A percentile compares a stretch with the other conserved stretches of the same genome.
These are phyloP conservation scores for Solanum appendiculatum DNA, from an alignment of 257 asterid genomes.

Conservation along the genomic window DNA sequence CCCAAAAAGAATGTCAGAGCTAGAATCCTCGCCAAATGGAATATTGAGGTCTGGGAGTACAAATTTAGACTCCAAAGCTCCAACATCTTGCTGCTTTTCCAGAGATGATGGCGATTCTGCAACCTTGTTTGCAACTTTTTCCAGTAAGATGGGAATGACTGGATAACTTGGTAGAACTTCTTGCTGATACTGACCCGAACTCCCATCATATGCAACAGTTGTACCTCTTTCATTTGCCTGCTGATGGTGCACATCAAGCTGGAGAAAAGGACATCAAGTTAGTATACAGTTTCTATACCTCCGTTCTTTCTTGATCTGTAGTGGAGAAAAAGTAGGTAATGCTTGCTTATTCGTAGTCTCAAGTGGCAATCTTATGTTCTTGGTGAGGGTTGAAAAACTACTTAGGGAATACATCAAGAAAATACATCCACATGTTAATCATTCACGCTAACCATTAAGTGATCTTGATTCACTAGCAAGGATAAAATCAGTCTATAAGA, in stretches of 20 bases:
- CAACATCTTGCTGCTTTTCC: neutral
- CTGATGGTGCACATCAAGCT: constrained; percentile 9
- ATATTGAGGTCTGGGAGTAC: constrained; percentile 39
- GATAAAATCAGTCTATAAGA: neutral
- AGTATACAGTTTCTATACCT: neutral
- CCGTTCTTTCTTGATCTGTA: neutral
- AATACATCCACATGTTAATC: neutral
- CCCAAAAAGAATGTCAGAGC: neutral
- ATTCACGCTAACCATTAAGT: neutral
- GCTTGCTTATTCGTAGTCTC: neutral
- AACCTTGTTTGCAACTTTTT: neutral
- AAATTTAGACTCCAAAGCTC: neutral
- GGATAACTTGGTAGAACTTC: neutral
- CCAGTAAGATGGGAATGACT: neutral
- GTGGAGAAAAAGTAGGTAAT: neutral
- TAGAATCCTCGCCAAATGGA: constrained; percentile 23
- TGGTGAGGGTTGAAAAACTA: neutral
- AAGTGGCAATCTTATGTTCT: neutral
- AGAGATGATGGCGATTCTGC: neutral
- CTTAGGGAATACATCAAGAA: neutral
- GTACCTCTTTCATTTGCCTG: neutral
- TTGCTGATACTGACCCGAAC: neutral
- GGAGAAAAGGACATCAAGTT: neutral
- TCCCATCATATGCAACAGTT: neutral
- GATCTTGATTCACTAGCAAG: neutral